Evolutionary conservation across 345 rosid species (phyloP), one percentile per base, ranked within the genome.

Genomic region (Pistacia integerrima): DNA sequence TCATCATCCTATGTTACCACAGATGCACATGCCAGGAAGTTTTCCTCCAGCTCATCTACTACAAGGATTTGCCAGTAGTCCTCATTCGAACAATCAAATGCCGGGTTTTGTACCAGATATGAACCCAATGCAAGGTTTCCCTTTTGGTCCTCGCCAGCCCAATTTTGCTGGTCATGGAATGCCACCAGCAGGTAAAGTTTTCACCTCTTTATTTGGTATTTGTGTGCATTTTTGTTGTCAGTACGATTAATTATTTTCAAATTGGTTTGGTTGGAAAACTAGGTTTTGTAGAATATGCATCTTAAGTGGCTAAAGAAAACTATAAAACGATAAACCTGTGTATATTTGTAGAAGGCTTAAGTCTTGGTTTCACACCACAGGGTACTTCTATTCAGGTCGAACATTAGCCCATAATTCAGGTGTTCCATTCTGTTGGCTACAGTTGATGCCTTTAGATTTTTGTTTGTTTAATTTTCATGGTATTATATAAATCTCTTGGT

Each of bases 11-110:
- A 65, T 88, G 75, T 46, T 88, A 68, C 93, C 88, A 73, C 94
- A 90, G 85, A 84, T 95, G 92, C 96, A 84, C 9, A 74, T 87
- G 79, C 85, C 77, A 48, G 91, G 89, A 65, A 85, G 82, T 82
- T 81, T 90, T 71, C 90, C 92, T 72, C 89, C 86, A 7, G 79
- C 89, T 9, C 94, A 87, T 78, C 81, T 82, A 52, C 73, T 81
- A 67, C 92, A 78, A 57, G 95, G 93, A 76, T 86, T 88, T 78
- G 82, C 90, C 5, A 78, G 92, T 38, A 89, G 84, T 72, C 88
- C 87, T 67, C 92, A 82, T 84, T 84, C 84, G 33, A 90, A 77
- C 88, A 86, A 83, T 77, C 97, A 90, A 72, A 59, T 77, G 60
- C 66, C 89, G 25, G 86, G 90, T 77, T 84, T 86, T 81, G 67